Percentiles rank a stretch among this genome's conserved stretches.
Conservation (phyloP, 2,329 filamentous ascomycete genomes). For the Neocucurbitaria cava region DNA sequence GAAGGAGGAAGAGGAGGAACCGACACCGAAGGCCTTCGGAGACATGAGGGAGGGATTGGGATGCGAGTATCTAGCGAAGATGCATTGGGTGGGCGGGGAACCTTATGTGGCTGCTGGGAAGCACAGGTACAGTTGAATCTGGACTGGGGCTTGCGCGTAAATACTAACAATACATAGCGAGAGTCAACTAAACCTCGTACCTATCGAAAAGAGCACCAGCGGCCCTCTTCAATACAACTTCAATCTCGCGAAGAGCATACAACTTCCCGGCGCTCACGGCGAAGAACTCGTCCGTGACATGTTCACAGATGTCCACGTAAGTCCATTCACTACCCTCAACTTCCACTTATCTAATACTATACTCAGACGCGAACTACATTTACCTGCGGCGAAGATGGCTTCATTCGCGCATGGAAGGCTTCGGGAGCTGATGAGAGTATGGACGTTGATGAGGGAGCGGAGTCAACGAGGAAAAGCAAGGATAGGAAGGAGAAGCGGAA, state of each 20-base stretch:
- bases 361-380: slow-evolving; percentile 46
- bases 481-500: slow-evolving; percentile 41
- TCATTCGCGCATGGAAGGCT: slow-evolving; percentile 53
- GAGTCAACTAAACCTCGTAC: slow-evolving; percentile 39
- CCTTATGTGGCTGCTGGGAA: slow-evolving; percentile 70
- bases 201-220: slow-evolving; percentile 28
- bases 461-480: slow-evolving; percentile 27
- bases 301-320: slow-evolving; percentile 48
- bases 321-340: slow-evolving; percentile 2
- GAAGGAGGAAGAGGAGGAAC: slow-evolving; percentile 63
- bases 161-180: slow-evolving; percentile 25
- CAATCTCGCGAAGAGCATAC: slow-evolving; percentile 29
- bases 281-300: slow-evolving; percentile 58
- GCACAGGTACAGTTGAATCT: too few species aligned
- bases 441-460: slow-evolving; percentile 34
- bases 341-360: slow-evolving; percentile 2
- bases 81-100: slow-evolving; percentile 66
- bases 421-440: slow-evolving; percentile 25
- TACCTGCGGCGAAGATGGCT: slow-evolving; percentile 59
- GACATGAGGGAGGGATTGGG: slow-evolving; percentile 70
- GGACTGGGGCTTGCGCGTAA: too few species aligned
- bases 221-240: slow-evolving; percentile 41
- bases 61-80: slow-evolving; percentile 77
- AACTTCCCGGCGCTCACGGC: slow-evolving; percentile 54
- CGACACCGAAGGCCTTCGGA: slow-evolving; percentile 62